These are phyloP conservation scores for Sedum album DNA, from an alignment of 164 flowering plant species.

Conservation along the genomic window DNA sequence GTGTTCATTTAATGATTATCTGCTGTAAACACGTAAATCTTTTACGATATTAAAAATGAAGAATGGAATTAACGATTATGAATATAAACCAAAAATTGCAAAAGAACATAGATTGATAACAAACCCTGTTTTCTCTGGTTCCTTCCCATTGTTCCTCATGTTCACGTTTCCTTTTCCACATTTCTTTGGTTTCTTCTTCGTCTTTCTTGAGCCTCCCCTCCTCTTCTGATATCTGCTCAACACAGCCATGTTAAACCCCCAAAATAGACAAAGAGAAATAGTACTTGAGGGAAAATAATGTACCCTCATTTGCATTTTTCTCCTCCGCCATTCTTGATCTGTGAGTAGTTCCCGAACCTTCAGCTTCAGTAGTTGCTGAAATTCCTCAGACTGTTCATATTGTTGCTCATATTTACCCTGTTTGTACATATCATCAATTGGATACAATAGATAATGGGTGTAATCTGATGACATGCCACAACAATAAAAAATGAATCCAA, in stretches of 20 bases:
- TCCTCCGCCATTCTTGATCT: constrained; percentile 96
- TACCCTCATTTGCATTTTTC: constrained; percentile 98
- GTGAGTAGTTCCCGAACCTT: constrained; percentile 84
- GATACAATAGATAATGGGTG: background rate
- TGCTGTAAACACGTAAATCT: background rate
- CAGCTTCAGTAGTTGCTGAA: constrained; percentile 63
- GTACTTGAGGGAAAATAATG: constrained; percentile 7
- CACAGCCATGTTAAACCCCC: background rate
- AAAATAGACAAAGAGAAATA: background rate
- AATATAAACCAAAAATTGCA: background rate
- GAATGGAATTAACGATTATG: background rate
- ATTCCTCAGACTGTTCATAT: constrained; percentile 75
- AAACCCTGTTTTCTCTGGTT: constrained; percentile 88
- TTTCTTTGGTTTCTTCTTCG: constrained; percentile 91
- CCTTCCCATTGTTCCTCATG: constrained; percentile 99
- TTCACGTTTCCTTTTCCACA: constrained; percentile 98
- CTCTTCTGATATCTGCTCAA: constrained; percentile 83
- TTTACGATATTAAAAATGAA: background rate
- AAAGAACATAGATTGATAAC: constrained; percentile 12
- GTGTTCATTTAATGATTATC: background rate
- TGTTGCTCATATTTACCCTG: constrained; percentile 90
- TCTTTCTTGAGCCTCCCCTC: constrained; percentile 95
- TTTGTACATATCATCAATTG: background rate
- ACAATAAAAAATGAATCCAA: background rate
- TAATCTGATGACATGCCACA: background rate